A percentile compares a stretch with the other conserved stretches of the same genome.
Conservation (phyloP, 2,329 filamentous ascomycete species). For the Aplosporella prunicola region DNA sequence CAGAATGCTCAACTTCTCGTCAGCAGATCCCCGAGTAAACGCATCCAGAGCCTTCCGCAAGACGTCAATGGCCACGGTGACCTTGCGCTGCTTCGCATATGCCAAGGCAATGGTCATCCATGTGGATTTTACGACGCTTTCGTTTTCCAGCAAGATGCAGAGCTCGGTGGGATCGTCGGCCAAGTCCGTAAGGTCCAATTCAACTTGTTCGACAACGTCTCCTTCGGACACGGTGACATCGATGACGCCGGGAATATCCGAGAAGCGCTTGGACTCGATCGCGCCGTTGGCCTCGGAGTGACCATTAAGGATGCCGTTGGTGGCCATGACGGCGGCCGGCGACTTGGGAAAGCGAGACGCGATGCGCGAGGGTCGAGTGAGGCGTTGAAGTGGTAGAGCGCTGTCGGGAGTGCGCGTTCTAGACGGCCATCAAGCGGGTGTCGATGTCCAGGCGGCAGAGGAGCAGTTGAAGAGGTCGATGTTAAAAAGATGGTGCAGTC, state of each 20-base stretch:
- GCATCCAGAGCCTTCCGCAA: conserved; percentile 64
- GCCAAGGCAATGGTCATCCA: conserved; percentile 98
- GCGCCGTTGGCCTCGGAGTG: not conserved
- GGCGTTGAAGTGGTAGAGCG: no score
- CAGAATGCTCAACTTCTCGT: conserved; percentile 78
- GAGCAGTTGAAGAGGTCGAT: no score
- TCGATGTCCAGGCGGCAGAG: not conserved
- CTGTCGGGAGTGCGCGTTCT: conserved; percentile 1
- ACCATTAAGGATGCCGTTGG: conserved; percentile 9
- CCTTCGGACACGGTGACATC: conserved; percentile 51
- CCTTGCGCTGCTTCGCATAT: conserved; percentile 91
- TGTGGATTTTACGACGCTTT: conserved; percentile 79
- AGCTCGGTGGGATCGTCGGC: conserved; percentile 91
- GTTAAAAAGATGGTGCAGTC: no score
- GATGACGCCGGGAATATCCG: conserved; percentile 7
- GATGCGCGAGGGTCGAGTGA: conserved; percentile 6
- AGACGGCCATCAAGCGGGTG: conserved; percentile 6
- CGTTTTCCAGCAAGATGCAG: conserved; percentile 89
- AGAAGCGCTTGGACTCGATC: conserved; percentile 11
- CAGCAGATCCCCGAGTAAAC: conserved; percentile 57
- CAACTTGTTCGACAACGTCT: conserved; percentile 64
- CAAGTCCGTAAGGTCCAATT: conserved; percentile 84
- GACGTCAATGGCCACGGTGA: conserved; percentile 70
- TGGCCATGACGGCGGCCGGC: conserved; percentile 6
- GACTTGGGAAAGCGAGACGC: not conserved